Base-by-base conservation (phyloP, 2,329 filamentous ascomycete genomes). In the Penicillium carneum region DNA sequence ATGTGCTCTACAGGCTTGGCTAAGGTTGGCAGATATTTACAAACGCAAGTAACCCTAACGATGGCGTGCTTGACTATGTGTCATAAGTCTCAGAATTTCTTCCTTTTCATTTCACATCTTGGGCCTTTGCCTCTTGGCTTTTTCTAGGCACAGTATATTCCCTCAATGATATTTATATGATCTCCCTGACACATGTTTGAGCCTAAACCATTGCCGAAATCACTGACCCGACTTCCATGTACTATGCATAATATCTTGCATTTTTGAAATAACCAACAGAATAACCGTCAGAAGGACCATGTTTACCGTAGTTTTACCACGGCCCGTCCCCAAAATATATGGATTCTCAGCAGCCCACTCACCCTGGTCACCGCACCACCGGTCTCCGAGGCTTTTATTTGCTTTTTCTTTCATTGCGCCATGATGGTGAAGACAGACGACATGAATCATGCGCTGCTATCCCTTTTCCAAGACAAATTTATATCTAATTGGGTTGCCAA, bases 1-100 rank as follows among this genome's bases (percentile, higher is more conserved):
- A 26, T 31, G 29, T 31, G 36, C 8, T 39, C 33, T 26, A 2
- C 6, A 16, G 16, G 16, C 8, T 20, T 43, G 18, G 7, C 33
- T 38, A 33, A n/a, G 41, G 41, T 54, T 53, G 57, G 57, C 36
- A 29, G 18, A 14, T n/a, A 31, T 46, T 43, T n/a, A 18, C 18
- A 18, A 38, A 41, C n/a, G 50, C n/a, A 3, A 56, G 31, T 14
- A 59, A 43, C 42, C 29, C 45, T 45, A 11, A 38, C 5, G 10
- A 60, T 60, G 51, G 51, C 57, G 57, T 60, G 57, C 53, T 60
- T 26, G 18, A 18, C n/a, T 23, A 55, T 59, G 50, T 59, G 57
- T 59, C 56, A 59, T 29, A 45, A 45, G 39, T 23, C 42, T 39
- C 14, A 8, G 3, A 33, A 10, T 42, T 39, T 12, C 5, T 51